Evolutionary conservation across 495 filamentous ascomycete genomes (phyloP), one percentile per base, ranked within the genome.

Genomic region (Annulohypoxylon moriforme): DNA sequence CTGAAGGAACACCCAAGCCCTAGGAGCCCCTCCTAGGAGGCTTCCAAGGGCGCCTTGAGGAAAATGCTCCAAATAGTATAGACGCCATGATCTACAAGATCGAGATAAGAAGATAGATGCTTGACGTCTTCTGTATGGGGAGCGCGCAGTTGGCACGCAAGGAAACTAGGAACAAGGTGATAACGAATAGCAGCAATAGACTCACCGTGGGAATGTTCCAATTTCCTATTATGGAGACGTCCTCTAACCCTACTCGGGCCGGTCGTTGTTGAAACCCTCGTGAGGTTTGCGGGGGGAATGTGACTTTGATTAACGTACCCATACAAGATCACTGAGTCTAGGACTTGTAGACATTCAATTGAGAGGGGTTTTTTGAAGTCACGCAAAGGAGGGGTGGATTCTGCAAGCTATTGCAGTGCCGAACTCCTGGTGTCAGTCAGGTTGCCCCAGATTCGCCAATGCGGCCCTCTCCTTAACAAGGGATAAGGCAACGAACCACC

Each of bases 91-190:
- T 66, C 62, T 25, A 65, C 55, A 67, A 66, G 63, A 38, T 62
- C 36, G 38, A 64, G 58, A 53, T 57, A 66, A 49, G 64, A 60
- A 56, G 29, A 57, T 53, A 47, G 63, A 52, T 66, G 60, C 38
- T 44, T 60, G 16, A 69, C 57, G 70, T 67, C 50, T 57, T 66
- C 25, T 20, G 27, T 47, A 52, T n/a, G 60, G 20, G 53, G 16
- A 53, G 47, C 31, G 60, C 31, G 61, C 57, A 76, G 73, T 72
- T 81, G 81, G 83, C 74, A 85, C 81, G 82, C 76, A 82, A 81
- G 77, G 80, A 77, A 67, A 75, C 71, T 60, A 71, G 64, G 73
- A 80, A 76, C 31, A n/a, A 64, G 36, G 62, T 64, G 52, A 64
- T 59, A 72, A 64, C 36, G 56, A 73, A 29, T 53, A 59, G 61